Base-by-base conservation (phyloP, 768 basidiomycete genomes). In the Glaciozyma antarctica region DNA sequence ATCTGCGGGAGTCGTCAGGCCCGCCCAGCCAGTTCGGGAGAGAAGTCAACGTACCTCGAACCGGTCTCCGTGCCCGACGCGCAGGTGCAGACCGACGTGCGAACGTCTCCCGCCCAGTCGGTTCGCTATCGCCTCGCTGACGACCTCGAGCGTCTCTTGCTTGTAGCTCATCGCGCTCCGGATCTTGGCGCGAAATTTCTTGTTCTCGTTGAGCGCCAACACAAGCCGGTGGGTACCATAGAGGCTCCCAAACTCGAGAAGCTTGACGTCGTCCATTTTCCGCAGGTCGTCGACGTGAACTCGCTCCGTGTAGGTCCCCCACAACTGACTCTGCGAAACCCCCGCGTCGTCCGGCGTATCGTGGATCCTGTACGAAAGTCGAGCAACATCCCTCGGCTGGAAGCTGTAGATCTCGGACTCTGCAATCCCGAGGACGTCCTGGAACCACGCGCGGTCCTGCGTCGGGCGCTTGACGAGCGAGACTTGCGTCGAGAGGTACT, bases 191-290 rank as follows among this genome's bases (percentile, higher is more conserved):
- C 56, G 16, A 19, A 58, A 28, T 21, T 3, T 4, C 28, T 21
- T 15, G n/a, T 70, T 64, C 58, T 53, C 69, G 38, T 48, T 47
- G 17, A 26, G 26, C 22, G 19, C 12, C 15, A 70, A 30, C 19
- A 43, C 38, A 21, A 70, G 49, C 47, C 69, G 45, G 13, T 53
- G 19, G 16, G 63, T 54, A 8, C 57, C 53, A 49, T 65, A 70
- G 3, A 70, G 44, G 41, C 57, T 60, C 6, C 65, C 65, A 32
- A 70, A 70, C 24, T 45, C 49, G 26, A 70, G 54, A 2, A 70
- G 54, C 16, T 61, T 52, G n/a, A 30, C 43, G 17, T 43, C 38
- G 38, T 13, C 34, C 38, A 41, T 41, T 12, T 12, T 41, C 2
- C 38, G 38, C 10, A 41, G 38, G 57, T 58, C 22, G 32, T 48